Evolutionary conservation across 176 grass and related monocot genomes (phyloP).

Genomic region (Stipa capillata): DNA sequence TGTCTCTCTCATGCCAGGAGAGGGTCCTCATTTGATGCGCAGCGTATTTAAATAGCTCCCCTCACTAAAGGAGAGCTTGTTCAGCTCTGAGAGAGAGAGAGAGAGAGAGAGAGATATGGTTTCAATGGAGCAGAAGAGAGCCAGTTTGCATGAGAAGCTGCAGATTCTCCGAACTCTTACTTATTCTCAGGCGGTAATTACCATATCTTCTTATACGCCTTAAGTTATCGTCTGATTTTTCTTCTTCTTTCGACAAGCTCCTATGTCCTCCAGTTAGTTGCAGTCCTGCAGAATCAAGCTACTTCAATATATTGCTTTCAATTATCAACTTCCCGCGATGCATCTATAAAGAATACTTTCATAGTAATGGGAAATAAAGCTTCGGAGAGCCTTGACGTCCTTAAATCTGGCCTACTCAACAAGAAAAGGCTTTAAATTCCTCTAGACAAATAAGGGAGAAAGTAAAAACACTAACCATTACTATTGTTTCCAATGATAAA

Average conservation of each 20-base stretch:
- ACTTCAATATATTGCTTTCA: neutral
- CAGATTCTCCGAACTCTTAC: conserved; percentile 60
- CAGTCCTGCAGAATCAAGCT: neutral
- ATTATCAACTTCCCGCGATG: neutral
- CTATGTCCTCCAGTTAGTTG: neutral
- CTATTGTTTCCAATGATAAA: too few relatives aligned
- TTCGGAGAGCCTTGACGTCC: neutral
- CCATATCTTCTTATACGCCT: neutral
- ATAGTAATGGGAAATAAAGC: neutral
- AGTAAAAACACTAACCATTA: too few relatives aligned
- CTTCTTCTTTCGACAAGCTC: neutral
- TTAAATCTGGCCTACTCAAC: too few relatives aligned
- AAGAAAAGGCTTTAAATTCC: too few relatives aligned
- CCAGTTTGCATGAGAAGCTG: conserved; percentile 58
- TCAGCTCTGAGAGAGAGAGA: neutral
- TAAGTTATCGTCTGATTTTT: neutral
- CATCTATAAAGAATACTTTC: neutral
- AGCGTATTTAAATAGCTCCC: conserved; percentile 32
- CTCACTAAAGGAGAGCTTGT: neutral
- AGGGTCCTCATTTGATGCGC: neutral
- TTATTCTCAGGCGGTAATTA: conserved; percentile 72
- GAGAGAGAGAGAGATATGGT: conserved; percentile 34
- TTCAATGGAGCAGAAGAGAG: conserved; percentile 49
- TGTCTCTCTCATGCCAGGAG: neutral
- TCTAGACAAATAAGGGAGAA: too few relatives aligned